phyloP scores from a whole-genome alignment of 768 basidiomycete species.

The Paxillus involutus region DNA sequence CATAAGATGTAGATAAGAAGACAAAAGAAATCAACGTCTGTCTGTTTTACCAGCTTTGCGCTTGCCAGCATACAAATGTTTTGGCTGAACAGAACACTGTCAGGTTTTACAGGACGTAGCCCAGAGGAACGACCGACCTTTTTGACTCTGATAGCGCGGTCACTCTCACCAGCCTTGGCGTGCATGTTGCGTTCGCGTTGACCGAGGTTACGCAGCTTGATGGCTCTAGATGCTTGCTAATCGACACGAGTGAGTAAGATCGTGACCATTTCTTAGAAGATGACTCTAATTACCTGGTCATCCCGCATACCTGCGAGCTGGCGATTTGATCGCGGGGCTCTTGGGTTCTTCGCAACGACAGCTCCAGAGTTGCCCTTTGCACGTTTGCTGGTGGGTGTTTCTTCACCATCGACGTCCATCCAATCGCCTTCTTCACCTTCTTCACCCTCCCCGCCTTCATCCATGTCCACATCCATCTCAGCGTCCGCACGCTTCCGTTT shows the following conservation, averaged over 20 bases:
- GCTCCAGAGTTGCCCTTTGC: slow-evolving; percentile 62
- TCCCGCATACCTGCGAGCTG: slow-evolving; percentile 79
- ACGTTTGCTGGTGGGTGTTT: slow-evolving; percentile 54
- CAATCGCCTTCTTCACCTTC: slow-evolving; percentile 46
- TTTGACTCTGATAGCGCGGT: slow-evolving; percentile 78
- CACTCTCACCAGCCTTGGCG: slow-evolving; percentile 89
- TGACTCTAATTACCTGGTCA: slow-evolving; percentile 50
- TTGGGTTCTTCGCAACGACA: slow-evolving; percentile 46
- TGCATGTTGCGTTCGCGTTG: slow-evolving; percentile 85
- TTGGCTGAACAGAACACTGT: slow-evolving; percentile 53
- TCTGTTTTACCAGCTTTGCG: slow-evolving; percentile 82
- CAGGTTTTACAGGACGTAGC: neutral
- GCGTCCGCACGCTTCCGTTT: slow-evolving; percentile 61
- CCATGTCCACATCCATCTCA: slow-evolving; percentile 61
- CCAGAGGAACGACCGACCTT: slow-evolving; percentile 56
- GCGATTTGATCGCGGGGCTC: slow-evolving; percentile 70
- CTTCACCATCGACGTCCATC: slow-evolving; percentile 56
- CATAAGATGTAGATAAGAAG: neutral
- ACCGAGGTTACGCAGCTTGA: slow-evolving; percentile 80
- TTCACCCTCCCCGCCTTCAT: slow-evolving; percentile 35
- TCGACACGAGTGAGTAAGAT: slow-evolving; percentile 8
- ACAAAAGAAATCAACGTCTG: slow-evolving; percentile 51
- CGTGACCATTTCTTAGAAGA: slow-evolving; percentile 2
- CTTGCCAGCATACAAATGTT: slow-evolving; percentile 84
- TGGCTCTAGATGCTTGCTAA: slow-evolving; percentile 79